Evolutionary conservation across 331 rosid genomes (phyloP), one percentile per base, ranked within the genome.

Genomic region (Pyrus hybrid): DNA sequence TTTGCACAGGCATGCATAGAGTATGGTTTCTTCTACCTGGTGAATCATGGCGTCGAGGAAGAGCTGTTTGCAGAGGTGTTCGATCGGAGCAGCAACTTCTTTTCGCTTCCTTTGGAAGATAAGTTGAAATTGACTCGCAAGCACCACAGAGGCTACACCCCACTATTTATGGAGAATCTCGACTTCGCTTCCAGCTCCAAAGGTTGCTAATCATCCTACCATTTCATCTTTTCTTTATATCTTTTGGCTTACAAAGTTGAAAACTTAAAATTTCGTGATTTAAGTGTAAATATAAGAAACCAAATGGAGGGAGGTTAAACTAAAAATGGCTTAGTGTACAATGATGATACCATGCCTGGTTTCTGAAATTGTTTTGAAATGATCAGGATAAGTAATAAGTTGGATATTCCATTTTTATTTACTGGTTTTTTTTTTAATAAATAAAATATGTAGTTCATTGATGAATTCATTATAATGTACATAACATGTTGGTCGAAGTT

Each of bases 21-120:
- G 6, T 76, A 68, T 72, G 97, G 98, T 16, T 93, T 93, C 90
- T 93, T 93, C 60, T 90, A 93, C 87, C 73, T 91, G 18, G 82
- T 93, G 77, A 93, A 91, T 78, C 95, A 90, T 37, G 96, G 96
- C 11, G 84, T 93, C 17, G 91, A 87, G 74, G 56, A 83, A 3
- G 84, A 87, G 76, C 65, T 86, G 56, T 10, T 85, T 32, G 77
- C 49, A 12, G 35, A 70, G 60, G 84, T 77, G 63, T 90, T 93
- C 47, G 57, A 75, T 3, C 79, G 85, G 60, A 93, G 93, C 78
- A 67, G 70, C 49, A 77, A 87, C 16, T 87, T 91, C 74, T 93
- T 93, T 84, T 76, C 89, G 14, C 91, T 90, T 9, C 95, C 91
- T 16, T 23, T 81, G n/a, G 81, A 78, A 13, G 84, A 70, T 17